Conservation (phyloP, 2,329 filamentous ascomycete genomes). For the Pleurostoma richardsiae region DNA sequence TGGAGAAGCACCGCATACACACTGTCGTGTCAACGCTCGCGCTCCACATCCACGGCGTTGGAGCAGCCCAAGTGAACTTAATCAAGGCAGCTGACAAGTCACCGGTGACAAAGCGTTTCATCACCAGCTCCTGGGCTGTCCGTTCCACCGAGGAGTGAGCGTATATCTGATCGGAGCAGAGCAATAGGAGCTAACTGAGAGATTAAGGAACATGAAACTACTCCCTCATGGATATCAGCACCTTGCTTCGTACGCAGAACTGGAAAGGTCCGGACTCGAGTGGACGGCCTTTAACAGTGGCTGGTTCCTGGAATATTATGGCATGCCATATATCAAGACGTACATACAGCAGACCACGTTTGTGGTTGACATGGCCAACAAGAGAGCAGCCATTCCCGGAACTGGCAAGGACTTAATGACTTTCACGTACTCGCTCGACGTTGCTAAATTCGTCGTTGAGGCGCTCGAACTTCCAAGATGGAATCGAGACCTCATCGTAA, state of each 20-base stretch:
- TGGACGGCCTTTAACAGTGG: conserved; percentile 32
- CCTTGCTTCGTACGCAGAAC: conserved; percentile 1
- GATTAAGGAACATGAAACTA: not conserved
- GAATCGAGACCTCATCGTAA: conserved; percentile 28
- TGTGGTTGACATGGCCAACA: conserved; percentile 36
- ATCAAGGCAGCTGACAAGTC: conserved; percentile 36
- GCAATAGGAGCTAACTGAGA: not conserved
- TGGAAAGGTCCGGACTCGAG: conserved; percentile 26
- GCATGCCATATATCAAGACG: conserved; percentile 27
- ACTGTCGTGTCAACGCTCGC: conserved; percentile 37
- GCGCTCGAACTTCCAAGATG: conserved; percentile 34
- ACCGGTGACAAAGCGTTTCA: conserved; percentile 28
- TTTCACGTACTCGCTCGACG: conserved; percentile 43
- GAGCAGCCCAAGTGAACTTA: conserved; percentile 32
- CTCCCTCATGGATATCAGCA: not conserved
- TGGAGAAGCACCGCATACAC: conserved; percentile 31
- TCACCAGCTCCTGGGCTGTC: conserved; percentile 36
- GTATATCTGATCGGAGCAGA: not conserved
- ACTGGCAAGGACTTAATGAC: conserved; percentile 35
- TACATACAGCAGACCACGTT: conserved; percentile 32
- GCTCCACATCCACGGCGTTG: conserved; percentile 19
- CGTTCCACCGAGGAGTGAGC: not conserved
- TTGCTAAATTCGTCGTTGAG: conserved; percentile 38
- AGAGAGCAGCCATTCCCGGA: conserved; percentile 41
- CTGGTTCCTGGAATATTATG: conserved; percentile 41